Conservation (phyloP, 1,284 basidiomycete genomes). For the Cutaneotrichosporon daszewskae region DNA sequence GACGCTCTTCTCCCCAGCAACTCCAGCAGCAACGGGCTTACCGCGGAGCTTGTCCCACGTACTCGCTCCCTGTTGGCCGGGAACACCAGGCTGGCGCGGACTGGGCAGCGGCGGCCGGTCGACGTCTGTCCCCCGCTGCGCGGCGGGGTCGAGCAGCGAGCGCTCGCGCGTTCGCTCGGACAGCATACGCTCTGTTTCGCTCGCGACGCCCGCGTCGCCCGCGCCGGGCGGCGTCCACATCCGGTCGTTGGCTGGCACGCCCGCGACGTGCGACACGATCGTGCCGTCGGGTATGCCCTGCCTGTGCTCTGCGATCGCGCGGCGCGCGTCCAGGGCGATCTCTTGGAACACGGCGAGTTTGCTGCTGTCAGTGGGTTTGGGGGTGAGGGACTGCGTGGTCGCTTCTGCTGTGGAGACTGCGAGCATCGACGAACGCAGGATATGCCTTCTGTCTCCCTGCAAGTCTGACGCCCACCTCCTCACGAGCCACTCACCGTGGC, state of each 20-base stretch:
- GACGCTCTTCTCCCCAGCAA: neutral
- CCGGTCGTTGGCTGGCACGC: conserved; percentile 4
- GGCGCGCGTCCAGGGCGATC: conserved; percentile 27
- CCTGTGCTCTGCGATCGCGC: conserved; percentile 13
- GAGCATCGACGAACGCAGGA: no score
- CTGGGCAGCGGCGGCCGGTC: neutral
- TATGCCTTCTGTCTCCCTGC: no score
- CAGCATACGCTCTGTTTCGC: no score
- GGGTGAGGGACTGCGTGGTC: neutral
- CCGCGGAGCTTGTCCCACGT: no score
- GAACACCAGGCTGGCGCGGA: neutral
- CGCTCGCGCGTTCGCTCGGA: no score
- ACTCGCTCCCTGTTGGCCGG: no score
- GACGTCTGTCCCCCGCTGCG: neutral
- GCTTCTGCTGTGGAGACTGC: no score
- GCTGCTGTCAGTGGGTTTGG: conserved; percentile 13
- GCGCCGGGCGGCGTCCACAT: neutral
- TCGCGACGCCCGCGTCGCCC: no score
- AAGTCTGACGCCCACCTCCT: no score
- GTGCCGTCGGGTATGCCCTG: conserved; percentile 11
- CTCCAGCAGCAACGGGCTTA: neutral
- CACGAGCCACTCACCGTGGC: conserved; percentile 20
- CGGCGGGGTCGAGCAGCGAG: neutral
- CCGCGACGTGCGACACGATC: conserved; percentile 8
- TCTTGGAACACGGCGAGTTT: conserved; percentile 36